These are phyloP conservation scores for Halophytophthora batemanensis DNA, from an alignment of 352 stramenopile species.

Conservation along the genomic window DNA sequence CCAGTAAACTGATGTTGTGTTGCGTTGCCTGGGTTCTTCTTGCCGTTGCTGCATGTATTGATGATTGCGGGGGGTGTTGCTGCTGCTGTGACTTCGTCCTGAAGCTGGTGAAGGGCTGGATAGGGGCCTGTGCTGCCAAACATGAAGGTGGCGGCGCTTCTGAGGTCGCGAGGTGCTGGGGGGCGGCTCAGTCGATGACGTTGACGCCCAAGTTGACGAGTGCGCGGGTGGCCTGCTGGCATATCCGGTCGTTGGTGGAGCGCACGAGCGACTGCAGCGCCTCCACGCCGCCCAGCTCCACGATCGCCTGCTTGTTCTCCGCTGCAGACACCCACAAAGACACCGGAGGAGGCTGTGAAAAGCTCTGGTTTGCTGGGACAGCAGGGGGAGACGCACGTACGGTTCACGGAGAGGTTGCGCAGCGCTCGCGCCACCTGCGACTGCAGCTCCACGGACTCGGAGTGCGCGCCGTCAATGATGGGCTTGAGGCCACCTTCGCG, in stretches of 20 bases:
- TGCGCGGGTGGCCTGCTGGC: slow-evolving; percentile 82
- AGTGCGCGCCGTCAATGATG: slow-evolving; percentile 85
- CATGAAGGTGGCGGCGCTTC: background rate
- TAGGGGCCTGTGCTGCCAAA: background rate
- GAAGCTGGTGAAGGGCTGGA: background rate
- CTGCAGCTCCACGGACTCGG: slow-evolving; percentile 82
- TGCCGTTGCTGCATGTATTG: slow-evolving; percentile 14
- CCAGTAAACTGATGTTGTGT: background rate
- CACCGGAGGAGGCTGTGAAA: background rate
- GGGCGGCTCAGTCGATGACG: slow-evolving; percentile 51
- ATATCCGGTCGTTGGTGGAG: slow-evolving; percentile 86
- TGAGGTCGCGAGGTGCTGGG: background rate
- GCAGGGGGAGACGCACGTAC: slow-evolving; percentile 34
- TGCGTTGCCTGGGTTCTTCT: background rate
- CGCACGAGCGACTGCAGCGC: slow-evolving; percentile 76
- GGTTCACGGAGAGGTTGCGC: slow-evolving; percentile 92
- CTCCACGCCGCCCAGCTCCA: slow-evolving; percentile 77
- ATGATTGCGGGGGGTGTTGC: slow-evolving; percentile 4
- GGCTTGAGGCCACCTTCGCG: slow-evolving; percentile 84
- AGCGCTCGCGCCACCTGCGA: slow-evolving; percentile 89
- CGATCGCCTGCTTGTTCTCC: slow-evolving; percentile 89
- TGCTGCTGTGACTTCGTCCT: slow-evolving; percentile 9
- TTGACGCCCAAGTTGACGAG: slow-evolving; percentile 88
- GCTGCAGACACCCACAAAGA: slow-evolving; percentile 32
- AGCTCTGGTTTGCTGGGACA: background rate